Evolutionary conservation across 1,284 basidiomycete species (phyloP).

Genomic region (Peniophora sp.): DNA sequence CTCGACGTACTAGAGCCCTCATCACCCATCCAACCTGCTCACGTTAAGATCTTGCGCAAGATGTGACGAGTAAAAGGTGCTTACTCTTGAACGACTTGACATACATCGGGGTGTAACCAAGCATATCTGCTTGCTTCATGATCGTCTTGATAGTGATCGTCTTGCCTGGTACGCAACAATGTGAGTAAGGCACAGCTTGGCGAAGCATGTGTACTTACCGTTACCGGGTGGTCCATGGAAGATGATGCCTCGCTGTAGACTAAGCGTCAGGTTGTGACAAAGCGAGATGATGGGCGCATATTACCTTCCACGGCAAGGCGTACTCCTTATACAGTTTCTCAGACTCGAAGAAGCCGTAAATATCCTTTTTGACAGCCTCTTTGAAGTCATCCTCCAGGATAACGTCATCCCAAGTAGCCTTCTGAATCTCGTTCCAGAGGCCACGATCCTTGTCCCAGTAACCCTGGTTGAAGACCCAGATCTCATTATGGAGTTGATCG

Average conservation of each 20-base stretch:
- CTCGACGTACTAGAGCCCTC: slow-evolving; percentile 26
- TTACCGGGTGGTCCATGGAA: slow-evolving; percentile 66
- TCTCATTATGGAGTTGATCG: slow-evolving; percentile 53
- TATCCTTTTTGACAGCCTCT: slow-evolving; percentile 56
- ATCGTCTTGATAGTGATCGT: slow-evolving; percentile 74
- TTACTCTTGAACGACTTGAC: slow-evolving; percentile 66
- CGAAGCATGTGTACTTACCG: no score
- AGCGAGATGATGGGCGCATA: slow-evolving; percentile 4
- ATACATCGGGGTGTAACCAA: slow-evolving; percentile 63
- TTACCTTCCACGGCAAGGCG: slow-evolving; percentile 76
- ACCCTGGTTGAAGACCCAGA: slow-evolving; percentile 69
- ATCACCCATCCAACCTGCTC: slow-evolving; percentile 53
- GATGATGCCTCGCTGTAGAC: slow-evolving; percentile 58
- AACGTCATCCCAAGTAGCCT: slow-evolving; percentile 68
- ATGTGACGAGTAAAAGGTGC: slow-evolving; percentile 9
- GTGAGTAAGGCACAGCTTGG: no score
- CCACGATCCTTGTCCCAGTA: slow-evolving; percentile 56
- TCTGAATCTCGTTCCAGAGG: slow-evolving; percentile 66
- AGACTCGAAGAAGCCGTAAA: slow-evolving; percentile 71
- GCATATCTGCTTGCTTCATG: slow-evolving; percentile 57
- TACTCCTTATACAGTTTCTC: slow-evolving; percentile 65
- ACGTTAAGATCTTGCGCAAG: slow-evolving; percentile 1
- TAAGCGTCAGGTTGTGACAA: not conserved
- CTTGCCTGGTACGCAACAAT: slow-evolving; percentile 44
- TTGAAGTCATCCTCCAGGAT: slow-evolving; percentile 72